Base-by-base conservation (phyloP, 176 grass and related monocot genomes). In the Oryza brachyantha region DNA sequence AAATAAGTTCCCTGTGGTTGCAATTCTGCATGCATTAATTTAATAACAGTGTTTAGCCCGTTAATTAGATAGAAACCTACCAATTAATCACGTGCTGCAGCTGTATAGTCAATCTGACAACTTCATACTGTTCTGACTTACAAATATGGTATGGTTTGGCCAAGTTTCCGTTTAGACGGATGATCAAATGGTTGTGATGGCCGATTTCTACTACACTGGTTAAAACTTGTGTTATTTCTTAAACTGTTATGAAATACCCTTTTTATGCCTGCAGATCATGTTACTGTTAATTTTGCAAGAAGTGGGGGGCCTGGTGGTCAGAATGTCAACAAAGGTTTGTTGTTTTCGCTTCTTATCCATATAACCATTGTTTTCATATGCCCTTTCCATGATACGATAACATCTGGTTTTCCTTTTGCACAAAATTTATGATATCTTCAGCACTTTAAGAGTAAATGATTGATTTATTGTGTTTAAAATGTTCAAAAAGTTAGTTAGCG, bases 281-380 rank as follows among this genome's bases (percentile, higher is more conserved):
- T 99, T 80, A 86, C 78, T 64, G 81, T 99, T 89, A 91, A 79
- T 64, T 95, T 91, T 99, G 90, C 96, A 84, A 95, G 96, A 99
- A 99, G 92, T 81, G 92, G 96, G 29, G 92, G 92, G 9, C 88
- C 96, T 17, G 96, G 96, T 87, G 96, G 96, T 81, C 96, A 99
- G 73, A 95, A 99, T 89, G 96, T 99, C 14, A 99, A 99, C 32
- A 99, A 99, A 99, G 85, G 92, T 99, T 79, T 48, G 13, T 58
- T 5, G 27, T 52, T 78, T 31, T 8, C 61, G 3, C 2, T 58
- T 87, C 67, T 12, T 9, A 75, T 70, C 75, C 41, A 35, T 5
- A 26, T 5, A 22, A 34, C 10, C 10, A 26, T 17, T 68, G 24
- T 37, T 72, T n/a, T 41, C 13, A 41, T 79, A 13, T 79, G 29